A percentile compares a stretch with the other conserved stretches of the same genome.
phyloP scores from a whole-genome alignment of 768 basidiomycete species.

The Dentipellis sp. region DNA sequence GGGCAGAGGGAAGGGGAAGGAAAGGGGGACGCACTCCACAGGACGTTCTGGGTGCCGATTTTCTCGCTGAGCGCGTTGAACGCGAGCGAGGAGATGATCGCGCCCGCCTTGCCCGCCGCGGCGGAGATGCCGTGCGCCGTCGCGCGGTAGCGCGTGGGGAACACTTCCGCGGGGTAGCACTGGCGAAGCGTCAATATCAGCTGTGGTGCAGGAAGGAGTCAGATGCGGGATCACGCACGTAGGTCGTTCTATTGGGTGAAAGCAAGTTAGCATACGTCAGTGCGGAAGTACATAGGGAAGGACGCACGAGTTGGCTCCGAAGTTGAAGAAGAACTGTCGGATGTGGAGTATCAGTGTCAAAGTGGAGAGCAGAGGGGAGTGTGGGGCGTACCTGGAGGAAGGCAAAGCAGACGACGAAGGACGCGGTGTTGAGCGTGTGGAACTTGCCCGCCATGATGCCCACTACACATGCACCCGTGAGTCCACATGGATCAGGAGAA shows the following conservation, averaged over 20 bases:
- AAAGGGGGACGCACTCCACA: constrained; percentile 53
- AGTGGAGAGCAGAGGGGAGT: background rate
- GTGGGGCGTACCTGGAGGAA: constrained; percentile 42
- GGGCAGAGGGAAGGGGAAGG: background rate
- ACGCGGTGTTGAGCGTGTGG: constrained; percentile 39
- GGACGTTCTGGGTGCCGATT: constrained; percentile 56
- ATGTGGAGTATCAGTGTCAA: constrained; percentile 4
- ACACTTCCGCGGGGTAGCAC: constrained; percentile 72
- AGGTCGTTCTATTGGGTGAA: constrained; percentile 34
- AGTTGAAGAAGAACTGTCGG: constrained; percentile 69
- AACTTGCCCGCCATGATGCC: constrained; percentile 64
- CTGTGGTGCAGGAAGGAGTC: background rate
- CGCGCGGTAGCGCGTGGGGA: constrained; percentile 68
- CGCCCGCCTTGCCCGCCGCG: constrained; percentile 65
- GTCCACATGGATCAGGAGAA: background rate
- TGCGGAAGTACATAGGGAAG: background rate
- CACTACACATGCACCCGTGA: constrained; percentile 26
- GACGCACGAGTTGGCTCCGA: constrained; percentile 60
- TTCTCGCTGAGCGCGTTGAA: constrained; percentile 53
- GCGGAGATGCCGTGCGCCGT: constrained; percentile 71
- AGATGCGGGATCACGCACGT: constrained; percentile 24
- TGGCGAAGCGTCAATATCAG: constrained; percentile 14
- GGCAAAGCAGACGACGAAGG: constrained; percentile 67
- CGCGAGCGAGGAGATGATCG: constrained; percentile 66
- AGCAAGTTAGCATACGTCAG: no score